Evolutionary conservation across 345 rosid genomes (phyloP).

Genomic region (Populus davidiana): DNA sequence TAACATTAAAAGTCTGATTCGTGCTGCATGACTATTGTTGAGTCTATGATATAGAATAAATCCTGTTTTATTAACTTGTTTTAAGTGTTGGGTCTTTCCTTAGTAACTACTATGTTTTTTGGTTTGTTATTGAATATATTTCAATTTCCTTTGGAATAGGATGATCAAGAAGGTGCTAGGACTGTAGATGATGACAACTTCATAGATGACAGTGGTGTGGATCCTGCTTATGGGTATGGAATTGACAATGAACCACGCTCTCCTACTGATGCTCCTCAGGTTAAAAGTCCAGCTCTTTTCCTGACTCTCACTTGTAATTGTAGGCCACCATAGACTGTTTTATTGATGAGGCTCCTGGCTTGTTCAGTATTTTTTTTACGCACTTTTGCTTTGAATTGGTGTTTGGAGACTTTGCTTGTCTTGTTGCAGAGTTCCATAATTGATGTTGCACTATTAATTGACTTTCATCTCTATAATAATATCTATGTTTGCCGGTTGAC

Average conservation of each 20-base stretch:
- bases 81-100: not conserved
- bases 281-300: constrained; percentile 8
- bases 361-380: not conserved
- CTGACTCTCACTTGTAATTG: not conserved
- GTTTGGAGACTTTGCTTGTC: not conserved
- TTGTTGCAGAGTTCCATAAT: not conserved
- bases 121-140: not conserved
- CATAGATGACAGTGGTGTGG: constrained; percentile 86
- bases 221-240: constrained; percentile 76
- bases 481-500: not conserved
- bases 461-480: not conserved
- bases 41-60: not conserved
- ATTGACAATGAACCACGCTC: constrained; percentile 56
- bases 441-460: not conserved
- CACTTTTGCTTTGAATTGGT: not conserved
- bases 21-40: not conserved
- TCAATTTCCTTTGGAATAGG: constrained; percentile 36
- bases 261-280: constrained; percentile 82
- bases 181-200: constrained; percentile 89
- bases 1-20: not conserved
- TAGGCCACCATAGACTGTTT: not conserved
- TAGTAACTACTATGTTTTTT: not conserved
- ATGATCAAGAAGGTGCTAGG: constrained; percentile 83
- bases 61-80: no score
- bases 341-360: not conserved